Evolutionary conservation across 306 rosid genomes (phyloP).

Genomic region (Acacia melanoxylon): DNA sequence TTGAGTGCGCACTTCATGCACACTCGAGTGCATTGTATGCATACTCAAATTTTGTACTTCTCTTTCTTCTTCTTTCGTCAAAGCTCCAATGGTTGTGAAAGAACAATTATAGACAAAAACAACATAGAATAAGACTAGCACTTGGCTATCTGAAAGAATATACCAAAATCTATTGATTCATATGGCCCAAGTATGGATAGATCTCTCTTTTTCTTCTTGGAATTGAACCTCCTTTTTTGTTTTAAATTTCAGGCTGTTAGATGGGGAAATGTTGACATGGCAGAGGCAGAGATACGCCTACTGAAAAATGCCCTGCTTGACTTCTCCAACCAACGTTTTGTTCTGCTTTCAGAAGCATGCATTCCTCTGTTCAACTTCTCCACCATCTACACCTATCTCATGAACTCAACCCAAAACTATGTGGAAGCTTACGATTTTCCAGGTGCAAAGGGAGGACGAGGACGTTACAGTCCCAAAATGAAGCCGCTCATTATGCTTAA

Average conservation of each 20-base stretch:
- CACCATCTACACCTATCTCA: conserved; percentile 56
- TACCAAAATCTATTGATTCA: background rate
- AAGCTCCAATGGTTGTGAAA: too few relatives aligned
- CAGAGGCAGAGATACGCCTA: conserved; percentile 72
- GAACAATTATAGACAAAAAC: background rate
- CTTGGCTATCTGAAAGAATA: background rate
- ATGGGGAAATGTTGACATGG: conserved; percentile 69
- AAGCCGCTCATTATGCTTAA: conserved; percentile 40
- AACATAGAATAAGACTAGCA: background rate
- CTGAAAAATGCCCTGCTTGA: conserved; percentile 76
- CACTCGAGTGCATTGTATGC: too few relatives aligned
- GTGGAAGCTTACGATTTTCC: conserved; percentile 61
- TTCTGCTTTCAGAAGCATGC: conserved; percentile 87
- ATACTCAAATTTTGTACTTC: too few relatives aligned
- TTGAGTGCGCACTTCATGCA: too few relatives aligned
- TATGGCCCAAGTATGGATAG: background rate
- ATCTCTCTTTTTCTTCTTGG: background rate
- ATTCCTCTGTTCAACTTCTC: conserved; percentile 81
- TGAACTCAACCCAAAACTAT: conserved; percentile 47
- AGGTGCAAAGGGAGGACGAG: conserved; percentile 65
- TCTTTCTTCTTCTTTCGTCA: too few relatives aligned
- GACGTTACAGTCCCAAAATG: conserved; percentile 62
- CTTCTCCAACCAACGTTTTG: conserved; percentile 66
- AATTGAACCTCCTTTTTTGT: background rate
- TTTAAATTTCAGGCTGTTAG: conserved; percentile 50